Percentiles rank a stretch among this genome's conserved stretches.
phyloP scores from a whole-genome alignment of 1,284 basidiomycete species.

The Apiotrichum akiyoshidainum region DNA sequence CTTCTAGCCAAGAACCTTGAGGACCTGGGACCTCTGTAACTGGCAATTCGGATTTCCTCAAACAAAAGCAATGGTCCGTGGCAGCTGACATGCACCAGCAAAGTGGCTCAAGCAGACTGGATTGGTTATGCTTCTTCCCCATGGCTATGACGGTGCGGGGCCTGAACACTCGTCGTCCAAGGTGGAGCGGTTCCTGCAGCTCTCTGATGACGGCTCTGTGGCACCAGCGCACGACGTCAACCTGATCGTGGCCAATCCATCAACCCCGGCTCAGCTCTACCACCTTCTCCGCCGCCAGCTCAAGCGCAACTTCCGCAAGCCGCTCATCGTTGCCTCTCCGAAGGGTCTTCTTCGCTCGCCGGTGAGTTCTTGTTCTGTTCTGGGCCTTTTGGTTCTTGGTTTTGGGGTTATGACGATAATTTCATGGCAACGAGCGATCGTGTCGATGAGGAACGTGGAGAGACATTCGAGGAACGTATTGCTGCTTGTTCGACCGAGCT shows the following conservation, averaged over 20 bases:
- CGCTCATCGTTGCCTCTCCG: slow-evolving; percentile 74
- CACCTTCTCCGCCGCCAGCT: slow-evolving; percentile 80
- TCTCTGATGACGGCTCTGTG: slow-evolving; percentile 41
- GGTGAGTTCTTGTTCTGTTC: slow-evolving; percentile 53
- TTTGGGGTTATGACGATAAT: neutral
- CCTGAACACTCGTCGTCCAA: slow-evolving; percentile 85
- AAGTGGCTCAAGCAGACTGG: slow-evolving; percentile 94
- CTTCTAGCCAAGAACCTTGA: neutral
- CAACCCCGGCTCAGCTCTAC: slow-evolving; percentile 84
- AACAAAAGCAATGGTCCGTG: neutral
- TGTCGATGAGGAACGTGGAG: neutral
- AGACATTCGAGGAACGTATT: neutral
- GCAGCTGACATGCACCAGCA: slow-evolving; percentile 54
- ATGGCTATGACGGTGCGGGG: slow-evolving; percentile 82
- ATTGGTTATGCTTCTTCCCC: slow-evolving; percentile 77
- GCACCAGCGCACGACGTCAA: slow-evolving; percentile 58
- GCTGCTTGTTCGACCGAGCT: neutral
- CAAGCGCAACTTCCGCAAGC: slow-evolving; percentile 76
- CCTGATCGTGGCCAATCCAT: slow-evolving; percentile 78
- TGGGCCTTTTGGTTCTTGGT: neutral
- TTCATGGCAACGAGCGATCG: neutral
- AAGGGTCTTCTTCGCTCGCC: slow-evolving; percentile 75
- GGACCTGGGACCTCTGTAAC: neutral
- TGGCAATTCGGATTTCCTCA: neutral
- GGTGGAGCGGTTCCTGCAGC: slow-evolving; percentile 78